Evolutionary conservation across 148 eudicot genomes (phyloP), one percentile per base, ranked within the genome.

Genomic region (Selenicereus undatus): DNA sequence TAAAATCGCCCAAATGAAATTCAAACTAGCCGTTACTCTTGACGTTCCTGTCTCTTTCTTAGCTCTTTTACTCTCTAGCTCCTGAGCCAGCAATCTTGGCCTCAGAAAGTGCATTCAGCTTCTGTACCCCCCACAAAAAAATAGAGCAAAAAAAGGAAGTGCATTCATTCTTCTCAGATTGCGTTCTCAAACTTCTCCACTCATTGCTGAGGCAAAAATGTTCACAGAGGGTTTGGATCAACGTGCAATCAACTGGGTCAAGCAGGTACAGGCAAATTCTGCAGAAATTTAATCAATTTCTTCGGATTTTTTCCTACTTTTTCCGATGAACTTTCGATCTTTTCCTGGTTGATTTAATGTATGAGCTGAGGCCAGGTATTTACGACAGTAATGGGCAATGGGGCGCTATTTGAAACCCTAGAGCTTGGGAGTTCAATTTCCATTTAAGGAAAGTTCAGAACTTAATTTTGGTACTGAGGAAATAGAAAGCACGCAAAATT

Each of bases 151-250:
- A 22, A n/a, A 62, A 62, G 0, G 5, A 21, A n/a, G 27, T 62
- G 68, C 39, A 75, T 35, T 58, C 64, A 51, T 35, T 58, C 50
- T 22, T 20, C 3, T 8, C 27, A 48, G 10, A 8, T 48, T 48
- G 51, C 39, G 12, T 48, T 27, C n/a, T 27, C 8, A 17, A 32
- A 18, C 51, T 26, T 14, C 17, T 72, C 20, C 73, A 35, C 74
- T 27, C 24, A 64, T 39, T 1, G n/a, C 5, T n/a, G 9, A 58
- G 27, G 8, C 21, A 64, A 84, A 76, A 75, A 92, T 94, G 98
- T 94, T 94, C 79, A 92, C 98, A 2, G 94, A 94, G 73, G 98
- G 98, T 26, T 83, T 94, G 50, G 98, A 94, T 83, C 90, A 94
- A 76, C 85, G 74, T 21, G 98, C 96, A 48, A 90, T 94, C 83